These are phyloP conservation scores for Toxoplasma gondii DNA, from an alignment of 169 alveolate genomes.

Conservation along the genomic window DNA sequence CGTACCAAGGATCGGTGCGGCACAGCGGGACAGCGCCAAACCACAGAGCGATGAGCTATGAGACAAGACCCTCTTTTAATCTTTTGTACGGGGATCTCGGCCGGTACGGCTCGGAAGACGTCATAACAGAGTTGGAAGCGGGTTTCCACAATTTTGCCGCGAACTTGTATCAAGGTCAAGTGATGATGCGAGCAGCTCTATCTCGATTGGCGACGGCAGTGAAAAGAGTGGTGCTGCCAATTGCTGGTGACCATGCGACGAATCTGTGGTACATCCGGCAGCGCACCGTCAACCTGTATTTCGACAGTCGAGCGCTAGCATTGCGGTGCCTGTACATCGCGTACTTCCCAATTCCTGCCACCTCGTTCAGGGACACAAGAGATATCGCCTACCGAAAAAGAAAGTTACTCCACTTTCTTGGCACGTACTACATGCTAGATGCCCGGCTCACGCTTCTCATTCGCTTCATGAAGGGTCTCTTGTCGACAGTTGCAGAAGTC, in stretches of 20 bases:
- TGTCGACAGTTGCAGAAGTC: neutral
- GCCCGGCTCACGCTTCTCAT: constrained; percentile 32
- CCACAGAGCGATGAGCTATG: neutral
- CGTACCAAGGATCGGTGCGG: neutral
- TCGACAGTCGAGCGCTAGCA: constrained; percentile 27
- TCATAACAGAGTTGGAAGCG: constrained; percentile 3
- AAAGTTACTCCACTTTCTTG: constrained; percentile 21
- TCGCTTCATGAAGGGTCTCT: neutral
- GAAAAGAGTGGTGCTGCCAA: constrained; percentile 5
- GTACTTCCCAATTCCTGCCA: constrained; percentile 31
- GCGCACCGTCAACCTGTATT: constrained; percentile 31
- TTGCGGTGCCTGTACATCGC: constrained; percentile 38
- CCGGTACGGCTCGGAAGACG: constrained; percentile 14
- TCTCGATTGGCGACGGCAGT: constrained; percentile 22
- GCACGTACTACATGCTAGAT: constrained; percentile 14
- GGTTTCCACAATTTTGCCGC: constrained; percentile 37
- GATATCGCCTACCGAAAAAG: constrained; percentile 8
- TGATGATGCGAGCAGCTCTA: constrained; percentile 22
- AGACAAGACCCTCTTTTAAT: neutral
- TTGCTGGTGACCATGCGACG: neutral
- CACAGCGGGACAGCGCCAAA: neutral
- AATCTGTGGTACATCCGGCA: constrained; percentile 21
- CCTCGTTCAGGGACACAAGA: neutral
- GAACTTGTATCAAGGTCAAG: constrained; percentile 13
- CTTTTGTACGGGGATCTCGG: neutral